Evolutionary conservation across 2,329 filamentous ascomycete genomes (phyloP), one percentile per base, ranked within the genome.

Genomic region (Trichophyton benhamiae): DNA sequence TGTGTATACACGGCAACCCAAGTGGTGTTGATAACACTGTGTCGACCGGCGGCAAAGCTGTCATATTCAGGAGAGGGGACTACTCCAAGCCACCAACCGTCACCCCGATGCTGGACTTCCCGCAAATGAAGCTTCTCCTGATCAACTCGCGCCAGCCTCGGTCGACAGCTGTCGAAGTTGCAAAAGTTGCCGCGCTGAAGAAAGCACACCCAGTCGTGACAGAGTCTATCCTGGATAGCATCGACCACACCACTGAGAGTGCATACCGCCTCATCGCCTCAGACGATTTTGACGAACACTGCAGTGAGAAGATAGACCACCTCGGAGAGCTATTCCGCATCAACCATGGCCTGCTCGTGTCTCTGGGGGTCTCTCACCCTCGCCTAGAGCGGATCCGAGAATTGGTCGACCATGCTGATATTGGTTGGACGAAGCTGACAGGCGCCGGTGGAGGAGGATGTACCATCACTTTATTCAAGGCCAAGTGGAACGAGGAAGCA

Each of bases 21-120:
- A 96, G 90, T 0, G 94, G 94, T 0, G 89, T 99, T 49, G 94
- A 99, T 76, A 99, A 99, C 74, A 99, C 94, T 2, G 92, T 99
- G 30, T 83, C 92, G 11, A 88, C 91, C 11, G 89, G 95, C 69
- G 94, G 94, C 62, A 96, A 96, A 76, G 94, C 91, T 0, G 91
- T 99, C 1, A 79, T 97, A 2, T 99, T 95, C 76, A 87, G 92
- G 69, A 83, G 91, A 59, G 82, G 79, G 58, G 87, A 95, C 71
- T 89, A 91, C 72, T 79, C 79, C 62, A 87, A 87, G 70, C 89
- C 91, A 2, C 90, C 92, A 0, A 77, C 77, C 0, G 91, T 97
- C 3, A 82, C 81, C 9, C 83, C 91, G 0, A 75, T 99, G 0
- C 89, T 87, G 77, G 85, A 89, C 67, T 97, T 99, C 71, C 94